Evolutionary conservation across 192 early-diverging fungal species (phyloP).

Genomic region (Paraglomus brasilianum): DNA sequence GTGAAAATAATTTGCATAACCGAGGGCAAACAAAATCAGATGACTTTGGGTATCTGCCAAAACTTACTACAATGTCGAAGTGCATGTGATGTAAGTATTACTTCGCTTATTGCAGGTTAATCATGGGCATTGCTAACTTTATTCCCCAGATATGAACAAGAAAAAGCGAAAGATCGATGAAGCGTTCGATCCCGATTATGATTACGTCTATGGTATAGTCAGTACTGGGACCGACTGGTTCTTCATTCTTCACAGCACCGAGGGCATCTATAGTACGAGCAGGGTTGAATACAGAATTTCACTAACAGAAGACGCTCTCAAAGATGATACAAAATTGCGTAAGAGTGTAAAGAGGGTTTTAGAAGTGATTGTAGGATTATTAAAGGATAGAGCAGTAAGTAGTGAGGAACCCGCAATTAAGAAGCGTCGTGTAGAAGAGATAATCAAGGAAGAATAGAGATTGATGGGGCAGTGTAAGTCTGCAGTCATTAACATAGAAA

Average conservation of each 20-base stretch:
- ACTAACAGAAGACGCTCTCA: neutral
- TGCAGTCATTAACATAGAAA: no score
- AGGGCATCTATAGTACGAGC: neutral
- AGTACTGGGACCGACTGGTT: constrained; percentile 5
- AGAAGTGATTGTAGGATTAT: constrained; percentile 15
- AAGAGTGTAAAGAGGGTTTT: constrained; percentile 1
- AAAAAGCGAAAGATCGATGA: neutral
- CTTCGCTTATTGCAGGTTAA: no score
- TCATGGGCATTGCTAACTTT: no score
- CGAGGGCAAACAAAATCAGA: neutral
- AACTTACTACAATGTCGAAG: neutral
- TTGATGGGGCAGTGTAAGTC: no score
- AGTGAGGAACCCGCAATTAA: neutral
- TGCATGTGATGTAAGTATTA: neutral
- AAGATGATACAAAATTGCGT: neutral
- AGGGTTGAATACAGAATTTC: neutral
- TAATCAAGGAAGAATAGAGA: no score
- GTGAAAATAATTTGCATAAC: constrained; percentile 1
- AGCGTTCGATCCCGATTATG: neutral
- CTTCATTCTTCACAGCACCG: neutral
- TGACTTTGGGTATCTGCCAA: neutral
- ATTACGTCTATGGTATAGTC: constrained; percentile 19
- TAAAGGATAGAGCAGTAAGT: constrained; percentile 7
- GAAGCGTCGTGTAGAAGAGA: neutral
- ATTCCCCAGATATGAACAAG: neutral